phyloP scores from a whole-genome alignment of 768 basidiomycete species.

The Amanita fuliginea region DNA sequence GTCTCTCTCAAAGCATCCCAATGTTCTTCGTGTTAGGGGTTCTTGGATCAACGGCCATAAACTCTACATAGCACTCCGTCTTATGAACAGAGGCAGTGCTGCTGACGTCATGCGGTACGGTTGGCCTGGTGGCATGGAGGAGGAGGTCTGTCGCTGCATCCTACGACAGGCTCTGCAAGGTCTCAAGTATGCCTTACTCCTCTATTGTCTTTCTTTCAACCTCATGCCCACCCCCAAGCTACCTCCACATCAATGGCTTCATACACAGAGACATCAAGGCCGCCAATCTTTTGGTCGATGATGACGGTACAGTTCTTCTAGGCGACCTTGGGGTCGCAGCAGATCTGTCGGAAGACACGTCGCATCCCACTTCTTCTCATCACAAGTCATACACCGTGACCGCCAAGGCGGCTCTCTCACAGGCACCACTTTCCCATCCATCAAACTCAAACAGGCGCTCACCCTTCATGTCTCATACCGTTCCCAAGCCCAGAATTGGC shows the following conservation, averaged over 20 bases:
- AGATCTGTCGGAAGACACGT: conserved; percentile 60
- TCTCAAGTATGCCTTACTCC: conserved; percentile 48
- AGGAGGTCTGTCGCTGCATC: conserved; percentile 79
- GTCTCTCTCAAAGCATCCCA: conserved; percentile 89
- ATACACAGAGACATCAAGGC: conserved; percentile 94
- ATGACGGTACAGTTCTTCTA: conserved; percentile 81
- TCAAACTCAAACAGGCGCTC: conserved; percentile 12
- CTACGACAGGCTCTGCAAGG: conserved; percentile 81
- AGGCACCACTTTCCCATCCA: conserved; percentile 13
- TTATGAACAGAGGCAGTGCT: conserved; percentile 85
- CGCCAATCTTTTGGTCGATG: conserved; percentile 86
- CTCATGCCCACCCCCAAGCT: conserved; percentile 29
- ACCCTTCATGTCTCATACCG: conserved; percentile 3
- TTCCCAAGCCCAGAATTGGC: conserved; percentile 38
- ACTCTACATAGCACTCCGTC: conserved; percentile 75
- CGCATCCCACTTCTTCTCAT: conserved; percentile 18
- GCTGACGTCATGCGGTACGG: conserved; percentile 78
- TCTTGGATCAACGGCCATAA: conserved; percentile 82
- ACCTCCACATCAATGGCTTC: conserved; percentile 82
- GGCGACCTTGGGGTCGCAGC: conserved; percentile 93
- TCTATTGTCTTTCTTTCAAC: conserved; percentile 1
- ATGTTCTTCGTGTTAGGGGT: conserved; percentile 84
- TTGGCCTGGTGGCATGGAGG: conserved; percentile 85
- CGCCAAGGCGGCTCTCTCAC: conserved; percentile 19
- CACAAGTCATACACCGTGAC: conserved; percentile 18